Conservation (phyloP, 129 eudicot genomes). For the Calendula officinalis region DNA sequence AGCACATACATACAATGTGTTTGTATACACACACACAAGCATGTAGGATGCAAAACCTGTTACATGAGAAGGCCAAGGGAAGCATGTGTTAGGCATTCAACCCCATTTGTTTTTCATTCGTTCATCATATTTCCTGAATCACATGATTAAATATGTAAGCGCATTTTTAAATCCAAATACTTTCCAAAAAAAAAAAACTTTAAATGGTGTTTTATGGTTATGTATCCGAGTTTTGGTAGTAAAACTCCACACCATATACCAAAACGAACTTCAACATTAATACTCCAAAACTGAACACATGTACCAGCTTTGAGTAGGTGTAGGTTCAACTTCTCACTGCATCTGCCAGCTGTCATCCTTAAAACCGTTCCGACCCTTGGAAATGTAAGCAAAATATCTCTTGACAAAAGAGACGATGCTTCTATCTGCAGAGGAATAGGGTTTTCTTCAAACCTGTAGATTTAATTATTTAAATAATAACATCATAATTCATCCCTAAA, state of each 20-base stretch:
- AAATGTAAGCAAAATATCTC: constrained; percentile 63
- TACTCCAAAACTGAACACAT: constrained; percentile 63
- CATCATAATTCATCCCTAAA: too few relatives aligned
- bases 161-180: not conserved
- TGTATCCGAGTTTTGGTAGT: constrained; percentile 49
- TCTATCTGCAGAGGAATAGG: constrained; percentile 69
- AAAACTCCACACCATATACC: constrained; percentile 75
- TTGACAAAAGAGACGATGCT: constrained; percentile 38
- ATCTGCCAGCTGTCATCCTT: constrained; percentile 43
- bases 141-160: constrained; percentile 9
- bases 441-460: constrained; percentile 58
- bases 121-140: constrained; percentile 53
- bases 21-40: too few relatives aligned
- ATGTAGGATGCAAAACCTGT: constrained; percentile 49
- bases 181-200: not conserved
- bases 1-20: not conserved
- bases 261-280: constrained; percentile 47
- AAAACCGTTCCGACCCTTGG: constrained; percentile 76
- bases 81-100: constrained; percentile 58
- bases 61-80: constrained; percentile 76
- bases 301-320: constrained; percentile 47
- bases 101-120: constrained; percentile 53
- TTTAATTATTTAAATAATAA: not conserved
- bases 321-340: constrained; percentile 53
- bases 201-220: too few relatives aligned